Base-by-base conservation (phyloP, 768 basidiomycete genomes). In the Suillus tomentosus region DNA sequence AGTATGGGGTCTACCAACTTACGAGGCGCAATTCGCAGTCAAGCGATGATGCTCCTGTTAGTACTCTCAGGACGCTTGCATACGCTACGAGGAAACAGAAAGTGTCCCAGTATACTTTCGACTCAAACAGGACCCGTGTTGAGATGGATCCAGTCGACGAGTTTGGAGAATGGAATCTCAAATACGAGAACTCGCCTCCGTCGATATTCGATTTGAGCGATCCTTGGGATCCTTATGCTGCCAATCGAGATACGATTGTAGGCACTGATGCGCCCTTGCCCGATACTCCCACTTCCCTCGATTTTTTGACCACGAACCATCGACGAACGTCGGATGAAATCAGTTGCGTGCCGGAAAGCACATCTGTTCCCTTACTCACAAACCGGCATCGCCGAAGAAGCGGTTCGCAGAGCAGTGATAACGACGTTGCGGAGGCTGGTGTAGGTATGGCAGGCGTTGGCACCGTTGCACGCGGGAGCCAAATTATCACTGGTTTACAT, bases 401-500 rank as follows among this genome's bases (percentile, higher is more conserved):
- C 36, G 63, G 68, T 57, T 66, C 69, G 37, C 62, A 47, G n/a
- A 55, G 45, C 50, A 65, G 48, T 58, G 60, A 57, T 55, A 22
- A 61, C 24, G 72, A 69, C n/a, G 5, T 34, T 27, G 68, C 59
- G 1, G 74, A 75, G 62, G 73, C 70, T 47, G 76, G 65, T 39
- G 47, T 48, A 62, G 76, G 80, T 22, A 82, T 84, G 83, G 78
- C 79, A 11, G 83, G 83, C 10, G 66, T 84, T 10, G 83, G 82
- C 14, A 84, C 82, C 2, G 77, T 76, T 5, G 75, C 74, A 37
- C 68, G 80, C 3, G 71, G 78, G 31, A 74, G 79, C 64, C 48
- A 67, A 47, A 68, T 77, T 56, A 68, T 69, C 59, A 4, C 61
- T 5, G 65, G 51, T 22, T 17, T 70, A 3, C 65, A 62, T 8